A percentile compares a stretch with the other conserved stretches of the same genome.
phyloP scores from a whole-genome alignment of 2,329 filamentous ascomycete species.

The Claviceps sp. region DNA sequence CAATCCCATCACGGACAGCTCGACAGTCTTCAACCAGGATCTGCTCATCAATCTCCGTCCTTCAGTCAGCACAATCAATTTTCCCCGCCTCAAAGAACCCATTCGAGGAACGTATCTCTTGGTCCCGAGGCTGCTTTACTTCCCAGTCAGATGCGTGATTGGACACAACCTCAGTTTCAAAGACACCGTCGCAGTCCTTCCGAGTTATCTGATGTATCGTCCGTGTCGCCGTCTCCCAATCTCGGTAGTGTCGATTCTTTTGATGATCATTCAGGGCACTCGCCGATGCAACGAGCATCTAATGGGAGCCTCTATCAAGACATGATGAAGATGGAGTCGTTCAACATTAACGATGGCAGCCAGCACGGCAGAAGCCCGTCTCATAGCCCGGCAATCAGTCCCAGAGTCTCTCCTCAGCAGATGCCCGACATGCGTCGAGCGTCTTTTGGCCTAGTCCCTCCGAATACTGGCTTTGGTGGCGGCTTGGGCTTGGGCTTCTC shows the following conservation, averaged over 20 bases:
- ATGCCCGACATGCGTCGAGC: slow-evolving; percentile 37
- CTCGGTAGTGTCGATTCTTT: slow-evolving; percentile 67
- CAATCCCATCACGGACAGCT: slow-evolving; percentile 41
- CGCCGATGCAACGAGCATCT: slow-evolving; percentile 64
- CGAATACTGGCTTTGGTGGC: slow-evolving; percentile 25
- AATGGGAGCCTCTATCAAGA: slow-evolving; percentile 65
- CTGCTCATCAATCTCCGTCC: slow-evolving; percentile 42
- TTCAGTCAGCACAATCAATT: slow-evolving; percentile 45
- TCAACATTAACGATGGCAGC: slow-evolving; percentile 66
- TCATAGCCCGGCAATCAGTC: slow-evolving; percentile 55
- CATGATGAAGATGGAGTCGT: slow-evolving; percentile 62
- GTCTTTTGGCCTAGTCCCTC: slow-evolving; percentile 29
- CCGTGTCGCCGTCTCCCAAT: slow-evolving; percentile 72
- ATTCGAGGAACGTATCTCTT: slow-evolving; percentile 44
- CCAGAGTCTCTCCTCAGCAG: slow-evolving; percentile 44
- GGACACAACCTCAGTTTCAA: slow-evolving; percentile 52
- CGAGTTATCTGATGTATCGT: slow-evolving; percentile 87
- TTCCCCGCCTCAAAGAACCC: slow-evolving; percentile 32
- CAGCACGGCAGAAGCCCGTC: slow-evolving; percentile 70
- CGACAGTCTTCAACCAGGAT: slow-evolving; percentile 32
- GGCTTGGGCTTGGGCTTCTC: slow-evolving; percentile 14
- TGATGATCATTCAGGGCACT: slow-evolving; percentile 58
- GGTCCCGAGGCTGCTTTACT: slow-evolving; percentile 44
- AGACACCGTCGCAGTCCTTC: slow-evolving; percentile 75
- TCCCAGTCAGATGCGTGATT: slow-evolving; percentile 37